These are phyloP conservation scores for Trichophyton schoenleinii DNA, from an alignment of 2,329 filamentous ascomycete species.

Conservation along the genomic window DNA sequence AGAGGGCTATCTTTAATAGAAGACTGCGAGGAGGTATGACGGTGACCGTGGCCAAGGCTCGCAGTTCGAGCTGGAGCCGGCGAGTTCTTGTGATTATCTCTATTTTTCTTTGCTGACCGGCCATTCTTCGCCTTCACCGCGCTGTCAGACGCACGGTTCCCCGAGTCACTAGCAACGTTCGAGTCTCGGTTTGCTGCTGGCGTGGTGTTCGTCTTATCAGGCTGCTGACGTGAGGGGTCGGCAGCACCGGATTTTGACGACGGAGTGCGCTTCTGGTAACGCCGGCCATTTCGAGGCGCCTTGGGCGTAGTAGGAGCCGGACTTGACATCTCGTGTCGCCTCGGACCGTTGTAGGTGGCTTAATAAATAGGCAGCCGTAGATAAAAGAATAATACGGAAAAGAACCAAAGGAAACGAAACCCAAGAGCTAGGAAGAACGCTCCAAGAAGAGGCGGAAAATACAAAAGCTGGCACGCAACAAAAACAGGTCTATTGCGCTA, in stretches of 20 bases:
- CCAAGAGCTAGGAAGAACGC: neutral
- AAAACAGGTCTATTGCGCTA: neutral
- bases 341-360: conserved; percentile 24
- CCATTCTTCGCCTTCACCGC: conserved; percentile 26
- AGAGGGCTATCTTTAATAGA: conserved; percentile 31
- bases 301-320: conserved; percentile 30
- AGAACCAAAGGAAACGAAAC: conserved; percentile 15
- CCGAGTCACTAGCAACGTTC: conserved; percentile 21
- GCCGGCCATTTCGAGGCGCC: conserved; percentile 26
- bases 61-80: neutral
- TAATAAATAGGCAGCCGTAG: conserved; percentile 40
- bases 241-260: conserved; percentile 17
- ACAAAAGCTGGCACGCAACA: conserved; percentile 9
- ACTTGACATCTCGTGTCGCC: conserved; percentile 31
- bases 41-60: conserved; percentile 14
- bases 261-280: conserved; percentile 27
- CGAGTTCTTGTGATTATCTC: conserved; percentile 13
- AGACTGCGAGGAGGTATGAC: conserved; percentile 25
- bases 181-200: conserved; percentile 24
- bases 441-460: conserved; percentile 9
- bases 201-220: conserved; percentile 11
- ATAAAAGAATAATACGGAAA: conserved; percentile 21
- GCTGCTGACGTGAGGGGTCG: conserved; percentile 22
- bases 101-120: conserved; percentile 26
- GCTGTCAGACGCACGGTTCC: conserved; percentile 16